Conservation (phyloP, 208 protist species). For the Lotmaria passim region DNA sequence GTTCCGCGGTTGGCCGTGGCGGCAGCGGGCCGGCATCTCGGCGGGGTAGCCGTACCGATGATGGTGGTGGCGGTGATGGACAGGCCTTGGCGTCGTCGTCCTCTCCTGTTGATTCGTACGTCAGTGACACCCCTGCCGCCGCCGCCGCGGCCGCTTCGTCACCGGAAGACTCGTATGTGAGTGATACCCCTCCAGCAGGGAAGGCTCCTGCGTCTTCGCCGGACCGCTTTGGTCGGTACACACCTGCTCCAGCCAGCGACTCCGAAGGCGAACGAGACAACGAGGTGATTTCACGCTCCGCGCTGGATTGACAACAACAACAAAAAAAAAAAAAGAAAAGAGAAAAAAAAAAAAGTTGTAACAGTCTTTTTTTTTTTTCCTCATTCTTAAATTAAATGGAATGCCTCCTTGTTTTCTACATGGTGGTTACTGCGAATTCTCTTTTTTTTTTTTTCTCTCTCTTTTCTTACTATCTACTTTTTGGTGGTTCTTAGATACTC, state of each 20-base stretch:
- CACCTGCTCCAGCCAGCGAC: constrained; percentile 71
- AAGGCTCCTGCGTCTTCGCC: neutral
- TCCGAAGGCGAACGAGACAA: constrained; percentile 82
- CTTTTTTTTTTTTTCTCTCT: too few relatives aligned
- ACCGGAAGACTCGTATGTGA: constrained; percentile 38
- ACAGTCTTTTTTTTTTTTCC: too few relatives aligned
- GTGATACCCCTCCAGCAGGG: constrained; percentile 10
- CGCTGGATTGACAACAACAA: constrained; percentile 49
- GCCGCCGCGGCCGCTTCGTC: constrained; percentile 5
- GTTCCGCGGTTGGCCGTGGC: neutral
- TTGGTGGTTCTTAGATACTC: too few relatives aligned
- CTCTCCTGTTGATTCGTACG: constrained; percentile 20
- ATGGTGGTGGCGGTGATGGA: neutral
- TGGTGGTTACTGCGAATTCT: too few relatives aligned
- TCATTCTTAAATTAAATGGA: too few relatives aligned
- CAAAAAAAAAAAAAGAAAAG: too few relatives aligned
- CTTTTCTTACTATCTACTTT: too few relatives aligned
- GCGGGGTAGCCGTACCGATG: too few relatives aligned
- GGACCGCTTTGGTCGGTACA: constrained; percentile 7
- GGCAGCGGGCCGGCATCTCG: neutral
- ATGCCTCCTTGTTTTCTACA: neutral
- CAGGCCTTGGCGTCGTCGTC: neutral
- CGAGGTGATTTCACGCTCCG: constrained; percentile 64
- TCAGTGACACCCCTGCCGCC: constrained; percentile 14
- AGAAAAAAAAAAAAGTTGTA: too few relatives aligned